phyloP scores from a whole-genome alignment of 768 basidiomycete genomes.

The Kwoniella dejecticola region DNA sequence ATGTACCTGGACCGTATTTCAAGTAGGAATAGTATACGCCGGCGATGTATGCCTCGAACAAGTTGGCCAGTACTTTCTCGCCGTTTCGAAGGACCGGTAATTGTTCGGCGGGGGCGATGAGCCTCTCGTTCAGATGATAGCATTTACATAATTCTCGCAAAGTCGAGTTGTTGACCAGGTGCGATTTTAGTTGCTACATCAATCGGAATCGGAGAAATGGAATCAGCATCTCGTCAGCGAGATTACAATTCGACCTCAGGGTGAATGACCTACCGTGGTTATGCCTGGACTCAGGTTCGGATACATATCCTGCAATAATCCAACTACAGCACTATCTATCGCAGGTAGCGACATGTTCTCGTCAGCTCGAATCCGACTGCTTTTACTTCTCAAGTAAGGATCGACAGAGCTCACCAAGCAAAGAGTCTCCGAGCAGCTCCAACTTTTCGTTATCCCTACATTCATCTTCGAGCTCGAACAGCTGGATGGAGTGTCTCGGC shows the following conservation, averaged over 20 bases:
- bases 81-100: slow-evolving; percentile 11
- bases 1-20: slow-evolving; percentile 2
- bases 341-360: background rate
- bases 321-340: background rate
- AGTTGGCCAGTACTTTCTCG: slow-evolving; percentile 33
- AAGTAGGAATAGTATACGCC: slow-evolving; percentile 40
- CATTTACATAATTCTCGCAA: slow-evolving; percentile 34
- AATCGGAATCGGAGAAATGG: background rate
- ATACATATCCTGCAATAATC: slow-evolving; percentile 38
- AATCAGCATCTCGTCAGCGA: background rate
- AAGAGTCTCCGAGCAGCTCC: slow-evolving; percentile 39
- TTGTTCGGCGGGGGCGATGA: slow-evolving; percentile 24
- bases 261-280: slow-evolving; percentile 32
- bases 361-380: background rate
- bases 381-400: background rate
- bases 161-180: slow-evolving; percentile 35
- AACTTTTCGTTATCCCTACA: slow-evolving; percentile 39
- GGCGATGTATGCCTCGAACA: slow-evolving; percentile 49
- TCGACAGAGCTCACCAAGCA: slow-evolving; percentile 15
- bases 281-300: slow-evolving; percentile 36
- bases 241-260: background rate
- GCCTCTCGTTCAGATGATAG: slow-evolving; percentile 30
- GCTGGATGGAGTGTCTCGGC: slow-evolving; percentile 5
- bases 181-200: slow-evolving; percentile 35
- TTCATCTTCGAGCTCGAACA: slow-evolving; percentile 24